A percentile compares a stretch with the other conserved stretches of the same genome.
Evolutionary conservation across 495 filamentous ascomycete species (phyloP).

Genomic region (Talaromyces stipitatus): DNA sequence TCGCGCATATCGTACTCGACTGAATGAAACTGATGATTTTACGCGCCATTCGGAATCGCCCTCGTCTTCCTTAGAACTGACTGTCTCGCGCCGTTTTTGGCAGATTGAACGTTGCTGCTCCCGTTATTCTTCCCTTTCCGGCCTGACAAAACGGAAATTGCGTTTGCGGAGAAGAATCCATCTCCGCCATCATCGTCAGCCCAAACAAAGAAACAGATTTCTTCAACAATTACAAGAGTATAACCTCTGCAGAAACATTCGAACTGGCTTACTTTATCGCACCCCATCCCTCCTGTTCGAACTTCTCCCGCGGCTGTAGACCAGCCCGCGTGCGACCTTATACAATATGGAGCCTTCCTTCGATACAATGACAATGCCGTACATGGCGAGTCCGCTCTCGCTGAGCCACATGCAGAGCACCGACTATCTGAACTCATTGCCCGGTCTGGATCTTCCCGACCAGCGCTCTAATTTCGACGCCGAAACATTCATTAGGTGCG

Average conservation of each 20-base stretch:
- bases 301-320: slow-evolving; percentile 1
- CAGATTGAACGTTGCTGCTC: neutral
- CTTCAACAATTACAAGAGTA: neutral
- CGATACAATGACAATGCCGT: slow-evolving; percentile 55
- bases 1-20: neutral
- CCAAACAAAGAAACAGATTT: neutral
- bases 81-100: slow-evolving; percentile 1
- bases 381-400: slow-evolving; percentile 48
- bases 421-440: slow-evolving; percentile 46
- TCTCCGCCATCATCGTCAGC: neutral
- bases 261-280: neutral
- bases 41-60: neutral
- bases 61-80: neutral
- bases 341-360: slow-evolving; percentile 53
- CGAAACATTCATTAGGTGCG: slow-evolving; percentile 53
- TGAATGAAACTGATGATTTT: neutral
- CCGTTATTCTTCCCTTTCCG: slow-evolving; percentile 3
- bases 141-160: neutral
- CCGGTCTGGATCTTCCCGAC: slow-evolving; percentile 47
- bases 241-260: neutral
- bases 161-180: slow-evolving; percentile 2
- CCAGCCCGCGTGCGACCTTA: neutral
- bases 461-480: slow-evolving; percentile 51
- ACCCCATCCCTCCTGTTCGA: neutral
- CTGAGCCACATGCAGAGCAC: slow-evolving; percentile 42